These are phyloP conservation scores for Colletotrichum higginsianum DNA, from an alignment of 2,329 filamentous ascomycete species.

Conservation along the genomic window DNA sequence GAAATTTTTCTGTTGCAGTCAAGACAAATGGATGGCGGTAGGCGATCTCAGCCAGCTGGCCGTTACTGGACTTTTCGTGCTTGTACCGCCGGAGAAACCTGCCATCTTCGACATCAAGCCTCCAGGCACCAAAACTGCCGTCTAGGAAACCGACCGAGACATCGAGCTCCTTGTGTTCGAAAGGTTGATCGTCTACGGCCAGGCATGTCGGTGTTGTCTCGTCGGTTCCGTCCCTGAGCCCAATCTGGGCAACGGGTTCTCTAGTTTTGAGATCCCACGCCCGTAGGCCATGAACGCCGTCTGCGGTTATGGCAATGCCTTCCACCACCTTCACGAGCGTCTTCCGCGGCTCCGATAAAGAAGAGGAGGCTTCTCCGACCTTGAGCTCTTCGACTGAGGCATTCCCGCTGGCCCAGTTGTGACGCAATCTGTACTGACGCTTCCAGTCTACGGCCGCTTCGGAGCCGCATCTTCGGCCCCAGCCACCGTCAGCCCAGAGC, in stretches of 20 bases:
- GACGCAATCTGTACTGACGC: slow-evolving; percentile 85
- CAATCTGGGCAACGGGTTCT: slow-evolving; percentile 68
- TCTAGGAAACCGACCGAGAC: slow-evolving; percentile 79
- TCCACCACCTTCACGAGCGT: slow-evolving; percentile 85
- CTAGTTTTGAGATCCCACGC: slow-evolving; percentile 83
- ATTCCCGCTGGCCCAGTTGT: slow-evolving; percentile 91
- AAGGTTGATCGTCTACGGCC: slow-evolving; percentile 71
- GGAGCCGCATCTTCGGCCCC: slow-evolving; percentile 63
- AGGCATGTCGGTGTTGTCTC: slow-evolving; percentile 71
- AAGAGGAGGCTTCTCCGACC: slow-evolving; percentile 60
- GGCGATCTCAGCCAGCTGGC: slow-evolving; percentile 78
- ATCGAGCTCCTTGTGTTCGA: slow-evolving; percentile 64
- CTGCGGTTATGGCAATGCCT: slow-evolving; percentile 84
- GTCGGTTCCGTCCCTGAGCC: slow-evolving; percentile 49
- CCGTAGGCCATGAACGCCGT: slow-evolving; percentile 77
- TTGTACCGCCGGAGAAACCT: slow-evolving; percentile 67
- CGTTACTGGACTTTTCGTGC: slow-evolving; percentile 74
- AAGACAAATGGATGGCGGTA: slow-evolving; percentile 82
- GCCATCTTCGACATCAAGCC: slow-evolving; percentile 62
- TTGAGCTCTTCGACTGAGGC: slow-evolving; percentile 86
- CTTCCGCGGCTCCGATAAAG: slow-evolving; percentile 53
- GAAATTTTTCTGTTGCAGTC: slow-evolving; percentile 81
- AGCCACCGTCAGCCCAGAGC: slow-evolving; percentile 60
- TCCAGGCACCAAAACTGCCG: slow-evolving; percentile 81
- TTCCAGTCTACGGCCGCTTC: slow-evolving; percentile 84